Base-by-base conservation (phyloP, 164 flowering plant genomes). In the Annona cherimola region DNA sequence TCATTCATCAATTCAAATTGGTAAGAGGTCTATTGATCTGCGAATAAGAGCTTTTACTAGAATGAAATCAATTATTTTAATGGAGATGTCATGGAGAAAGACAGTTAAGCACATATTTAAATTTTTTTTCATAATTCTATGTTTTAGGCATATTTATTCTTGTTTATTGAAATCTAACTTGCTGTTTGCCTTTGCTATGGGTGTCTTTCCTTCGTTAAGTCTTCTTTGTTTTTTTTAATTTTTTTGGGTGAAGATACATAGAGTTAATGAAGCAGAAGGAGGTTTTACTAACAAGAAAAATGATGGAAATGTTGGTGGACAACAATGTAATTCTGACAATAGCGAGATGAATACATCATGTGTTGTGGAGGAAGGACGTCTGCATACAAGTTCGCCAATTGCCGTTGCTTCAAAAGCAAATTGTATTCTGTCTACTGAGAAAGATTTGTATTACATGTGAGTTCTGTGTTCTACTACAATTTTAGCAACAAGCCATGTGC, bases 371-470 rank as follows among this genome's bases (percentile, higher is more conserved):
- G 55, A 59, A 45, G 74, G 42, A 45, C 41, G 16, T 44, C 63
- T 16, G 55, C 26, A 7, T 40, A 61, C 73, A 45, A 87, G 83
- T 73, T 80, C 85, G 55, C 87, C 91, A 0, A 86, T 86, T 70
- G 84, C 87, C 62, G 79, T 84, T 3, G 41, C 72, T 68, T 46
- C 77, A 69, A 79, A 84, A 45, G 40, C 70, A 59, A 6, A 55
- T 70, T 73, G 78, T 68, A 76, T 63, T 66, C 72, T 57, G 65
- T 76, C 84, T 62, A 19, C 46, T 57, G 82, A 75, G 61, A 81
- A 79, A 78, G 88, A 83, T 61, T 68, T 81, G 50, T 89, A 76
- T 73, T 88, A 79, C 80, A 79, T 63, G 91, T 86, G 84, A 84
- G 54, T 46, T n/a, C 40, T 35, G 35, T 50, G 18, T 68, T 39